Evolutionary conservation across 345 rosid species (phyloP).

Genomic region (Noccaea bulbosa): DNA sequence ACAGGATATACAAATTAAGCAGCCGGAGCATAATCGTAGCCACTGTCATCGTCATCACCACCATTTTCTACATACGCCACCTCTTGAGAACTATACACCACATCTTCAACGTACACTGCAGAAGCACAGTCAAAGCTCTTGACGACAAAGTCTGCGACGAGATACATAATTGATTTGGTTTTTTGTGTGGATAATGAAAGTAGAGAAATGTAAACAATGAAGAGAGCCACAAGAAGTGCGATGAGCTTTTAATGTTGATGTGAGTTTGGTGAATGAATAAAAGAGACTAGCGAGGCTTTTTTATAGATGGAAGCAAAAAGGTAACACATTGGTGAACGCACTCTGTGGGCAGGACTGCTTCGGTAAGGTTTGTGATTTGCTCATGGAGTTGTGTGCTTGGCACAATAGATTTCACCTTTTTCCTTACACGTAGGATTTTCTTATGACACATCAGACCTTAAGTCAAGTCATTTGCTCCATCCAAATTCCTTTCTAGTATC

Average conservation of each 20-base stretch:
- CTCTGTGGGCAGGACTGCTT: slow-evolving; percentile 12
- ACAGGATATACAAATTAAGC: slow-evolving; percentile 26
- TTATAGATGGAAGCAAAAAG: slow-evolving; percentile 32
- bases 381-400: slow-evolving; percentile 30
- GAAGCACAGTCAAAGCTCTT: slow-evolving; percentile 3
- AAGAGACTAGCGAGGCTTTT: slow-evolving; percentile 1
- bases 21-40: slow-evolving; percentile 42
- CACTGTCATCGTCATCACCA: slow-evolving; percentile 43
- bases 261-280: slow-evolving; percentile 34
- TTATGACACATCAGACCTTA: slow-evolving; percentile 34
- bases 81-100: slow-evolving; percentile 15
- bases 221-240: slow-evolving; percentile 14
- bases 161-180: neutral
- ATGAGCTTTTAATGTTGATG: neutral
- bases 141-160: neutral
- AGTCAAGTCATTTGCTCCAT: slow-evolving; percentile 1
- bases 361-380: slow-evolving; percentile 23
- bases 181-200: neutral
- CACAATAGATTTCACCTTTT: slow-evolving; percentile 4
- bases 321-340: slow-evolving; percentile 20
- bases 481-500: slow-evolving; percentile 15
- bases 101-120: slow-evolving; percentile 15
- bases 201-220: neutral
- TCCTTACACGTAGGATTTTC: slow-evolving; percentile 36
- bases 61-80: slow-evolving; percentile 32